Percentiles rank a stretch among this genome's conserved stretches.
These are phyloP conservation scores for Pseudogymnoascus sp. DNA, from an alignment of 2,329 filamentous ascomycete genomes.

Conservation along the genomic window DNA sequence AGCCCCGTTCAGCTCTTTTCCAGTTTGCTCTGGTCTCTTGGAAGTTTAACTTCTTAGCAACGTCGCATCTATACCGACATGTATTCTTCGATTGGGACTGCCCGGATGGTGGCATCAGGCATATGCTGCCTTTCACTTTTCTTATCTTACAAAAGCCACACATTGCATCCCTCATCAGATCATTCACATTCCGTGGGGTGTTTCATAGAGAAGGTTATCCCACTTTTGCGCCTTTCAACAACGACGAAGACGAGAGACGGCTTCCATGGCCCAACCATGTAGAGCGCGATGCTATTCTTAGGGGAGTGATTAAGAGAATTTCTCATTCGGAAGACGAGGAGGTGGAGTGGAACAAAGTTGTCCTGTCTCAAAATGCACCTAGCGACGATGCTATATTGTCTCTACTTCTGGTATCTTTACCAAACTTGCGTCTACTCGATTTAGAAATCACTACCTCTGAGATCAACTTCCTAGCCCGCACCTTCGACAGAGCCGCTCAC, in stretches of 20 bases:
- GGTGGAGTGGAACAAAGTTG: not conserved
- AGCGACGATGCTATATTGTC: not conserved
- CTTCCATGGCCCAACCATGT: not conserved
- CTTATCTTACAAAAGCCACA: not conserved
- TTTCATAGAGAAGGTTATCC: not conserved
- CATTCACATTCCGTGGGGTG: not conserved
- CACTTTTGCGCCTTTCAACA: too few species aligned
- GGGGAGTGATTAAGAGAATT: not conserved
- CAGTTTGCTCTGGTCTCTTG: not conserved
- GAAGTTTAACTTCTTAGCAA: not conserved
- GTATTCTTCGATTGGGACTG: not conserved
- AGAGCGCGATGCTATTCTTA: not conserved
- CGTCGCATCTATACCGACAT: not conserved
- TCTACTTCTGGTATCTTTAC: not conserved
- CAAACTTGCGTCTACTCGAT: not conserved
- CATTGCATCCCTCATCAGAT: not conserved
- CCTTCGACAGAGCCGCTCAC: not conserved
- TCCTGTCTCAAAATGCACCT: not conserved
- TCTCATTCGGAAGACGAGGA: not conserved
- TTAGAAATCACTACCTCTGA: not conserved
- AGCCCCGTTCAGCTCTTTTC: not conserved
- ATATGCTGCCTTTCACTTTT: not conserved
- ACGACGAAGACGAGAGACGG: not conserved
- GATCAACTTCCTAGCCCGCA: not conserved
- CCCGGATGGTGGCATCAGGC: not conserved